phyloP scores from a whole-genome alignment of 2,329 filamentous ascomycete species.

The Epichloe hybrida region DNA sequence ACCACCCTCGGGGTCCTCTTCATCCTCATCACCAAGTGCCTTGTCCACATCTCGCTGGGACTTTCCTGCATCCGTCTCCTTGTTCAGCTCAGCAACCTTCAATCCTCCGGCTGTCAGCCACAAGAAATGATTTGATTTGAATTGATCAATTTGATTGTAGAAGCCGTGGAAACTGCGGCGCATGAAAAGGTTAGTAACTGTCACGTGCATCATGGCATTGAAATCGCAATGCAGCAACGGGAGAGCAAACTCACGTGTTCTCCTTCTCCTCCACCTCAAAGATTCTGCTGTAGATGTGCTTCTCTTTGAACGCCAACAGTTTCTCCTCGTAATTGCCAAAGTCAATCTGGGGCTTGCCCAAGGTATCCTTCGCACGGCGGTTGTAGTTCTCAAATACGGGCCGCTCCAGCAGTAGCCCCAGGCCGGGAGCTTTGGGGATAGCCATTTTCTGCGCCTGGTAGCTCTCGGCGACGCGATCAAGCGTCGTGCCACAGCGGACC shows the following conservation, averaged over 20 bases:
- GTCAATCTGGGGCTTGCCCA: constrained; percentile 56
- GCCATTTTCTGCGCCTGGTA: constrained; percentile 62
- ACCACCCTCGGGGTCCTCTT: constrained; percentile 33
- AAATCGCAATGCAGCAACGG: not conserved
- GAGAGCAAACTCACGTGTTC: constrained; percentile 53
- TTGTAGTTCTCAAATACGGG: constrained; percentile 92
- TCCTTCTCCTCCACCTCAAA: constrained; percentile 81
- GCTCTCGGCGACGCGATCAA: constrained; percentile 56
- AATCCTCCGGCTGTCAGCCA: constrained; percentile 61
- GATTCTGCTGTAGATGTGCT: constrained; percentile 83
- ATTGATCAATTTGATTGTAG: constrained; percentile 68
- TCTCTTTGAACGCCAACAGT: constrained; percentile 80
- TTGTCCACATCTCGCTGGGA: constrained; percentile 30
- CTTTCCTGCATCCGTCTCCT: constrained; percentile 19
- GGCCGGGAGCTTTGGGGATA: constrained; percentile 84
- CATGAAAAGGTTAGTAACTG: constrained; percentile 5
- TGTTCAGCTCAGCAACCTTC: constrained; percentile 36
- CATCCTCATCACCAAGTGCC: constrained; percentile 39
- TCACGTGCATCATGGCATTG: no score
- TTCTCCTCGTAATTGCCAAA: constrained; percentile 66
- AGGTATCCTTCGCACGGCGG: constrained; percentile 48
- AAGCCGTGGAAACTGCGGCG: constrained; percentile 54
- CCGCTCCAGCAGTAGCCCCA: constrained; percentile 77
- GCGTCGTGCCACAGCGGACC: constrained; percentile 69
- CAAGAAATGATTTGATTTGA: constrained; percentile 56